A percentile compares a stretch with the other conserved stretches of the same genome.
These are phyloP conservation scores for Trametes elegans DNA, from an alignment of 768 basidiomycete species.

Conservation along the genomic window DNA sequence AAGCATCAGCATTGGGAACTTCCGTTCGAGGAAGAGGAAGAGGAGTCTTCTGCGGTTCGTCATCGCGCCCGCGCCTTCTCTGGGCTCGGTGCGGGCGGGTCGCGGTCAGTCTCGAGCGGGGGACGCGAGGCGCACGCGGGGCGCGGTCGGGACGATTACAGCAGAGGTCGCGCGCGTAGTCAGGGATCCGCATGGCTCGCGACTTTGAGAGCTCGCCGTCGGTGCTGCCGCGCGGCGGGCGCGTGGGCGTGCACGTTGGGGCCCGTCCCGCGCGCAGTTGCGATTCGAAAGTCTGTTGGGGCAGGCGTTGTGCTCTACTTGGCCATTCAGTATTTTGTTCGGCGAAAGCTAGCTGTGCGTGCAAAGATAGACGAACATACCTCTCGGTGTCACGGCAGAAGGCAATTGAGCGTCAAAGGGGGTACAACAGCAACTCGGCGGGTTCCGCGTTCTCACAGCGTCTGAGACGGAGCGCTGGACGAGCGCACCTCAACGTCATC, in stretches of 20 bases:
- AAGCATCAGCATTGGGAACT: background rate
- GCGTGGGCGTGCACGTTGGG: background rate
- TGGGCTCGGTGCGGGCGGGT: constrained; percentile 1
- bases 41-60: too few relatives aligned
- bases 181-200: constrained; percentile 1
- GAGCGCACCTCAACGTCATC: background rate
- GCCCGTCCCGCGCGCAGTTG: background rate
- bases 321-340: too few relatives aligned
- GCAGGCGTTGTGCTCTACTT: background rate
- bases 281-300: background rate
- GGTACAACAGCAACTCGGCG: background rate
- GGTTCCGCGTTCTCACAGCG: background rate
- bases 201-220: background rate
- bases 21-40: background rate
- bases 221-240: background rate
- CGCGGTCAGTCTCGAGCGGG: constrained; percentile 17
- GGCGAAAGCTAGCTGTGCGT: too few relatives aligned
- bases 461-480: background rate
- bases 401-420: too few relatives aligned
- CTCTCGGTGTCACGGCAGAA: background rate
- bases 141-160: background rate
- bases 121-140: background rate
- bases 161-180: background rate
- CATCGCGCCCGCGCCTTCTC: background rate
- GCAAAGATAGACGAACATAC: background rate